Conservation (phyloP, 257 asterid genomes). For the Solanum okadae region DNA sequence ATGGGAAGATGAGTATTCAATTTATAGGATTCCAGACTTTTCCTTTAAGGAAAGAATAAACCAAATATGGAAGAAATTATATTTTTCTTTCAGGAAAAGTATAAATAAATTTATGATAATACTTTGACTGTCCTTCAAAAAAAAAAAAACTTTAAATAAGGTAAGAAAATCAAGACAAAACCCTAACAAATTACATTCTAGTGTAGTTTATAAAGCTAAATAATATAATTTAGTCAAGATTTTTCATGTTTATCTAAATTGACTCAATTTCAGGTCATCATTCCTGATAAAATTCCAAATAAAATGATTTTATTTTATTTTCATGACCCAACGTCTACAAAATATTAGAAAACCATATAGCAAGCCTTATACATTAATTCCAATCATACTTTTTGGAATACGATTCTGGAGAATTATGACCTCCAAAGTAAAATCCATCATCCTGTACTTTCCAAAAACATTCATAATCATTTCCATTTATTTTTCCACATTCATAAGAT, state of each 20-base stretch:
- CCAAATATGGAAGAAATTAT: background rate
- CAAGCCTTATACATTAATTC: background rate
- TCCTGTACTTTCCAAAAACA: background rate
- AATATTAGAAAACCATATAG: background rate
- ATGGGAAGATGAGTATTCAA: too few relatives aligned
- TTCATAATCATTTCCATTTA: background rate
- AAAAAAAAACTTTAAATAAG: too few relatives aligned
- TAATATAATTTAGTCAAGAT: too few relatives aligned
- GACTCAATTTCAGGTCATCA: background rate
- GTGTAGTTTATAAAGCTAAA: background rate
- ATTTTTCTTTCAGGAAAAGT: background rate
- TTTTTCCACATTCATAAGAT: background rate
- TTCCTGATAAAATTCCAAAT: background rate
- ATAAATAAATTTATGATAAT: too few relatives aligned
- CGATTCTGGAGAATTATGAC: background rate
- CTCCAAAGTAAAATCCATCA: background rate
- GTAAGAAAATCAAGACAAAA: too few relatives aligned
- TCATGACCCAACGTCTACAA: background rate
- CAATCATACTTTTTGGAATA: background rate
- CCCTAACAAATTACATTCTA: background rate
- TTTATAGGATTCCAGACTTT: too few relatives aligned
- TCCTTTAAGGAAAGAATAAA: too few relatives aligned
- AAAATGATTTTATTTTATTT: too few relatives aligned
- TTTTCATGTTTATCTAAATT: background rate
- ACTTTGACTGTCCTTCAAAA: too few relatives aligned